phyloP scores from a whole-genome alignment of 768 basidiomycete species.

The Dentipellis fragilis region DNA sequence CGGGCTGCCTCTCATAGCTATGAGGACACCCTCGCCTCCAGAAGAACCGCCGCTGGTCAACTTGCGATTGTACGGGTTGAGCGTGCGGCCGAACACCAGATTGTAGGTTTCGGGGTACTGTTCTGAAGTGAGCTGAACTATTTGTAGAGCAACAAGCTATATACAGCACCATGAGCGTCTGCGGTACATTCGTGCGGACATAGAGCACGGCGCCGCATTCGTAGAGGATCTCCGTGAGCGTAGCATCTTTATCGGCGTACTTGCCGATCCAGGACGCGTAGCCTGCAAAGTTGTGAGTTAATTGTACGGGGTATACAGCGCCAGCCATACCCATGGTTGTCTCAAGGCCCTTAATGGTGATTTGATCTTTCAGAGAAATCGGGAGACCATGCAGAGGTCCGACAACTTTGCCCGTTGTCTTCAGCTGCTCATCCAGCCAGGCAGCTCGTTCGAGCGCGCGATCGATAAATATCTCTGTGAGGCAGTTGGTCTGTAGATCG shows the following conservation, averaged over 20 bases:
- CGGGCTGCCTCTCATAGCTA: conserved; percentile 41
- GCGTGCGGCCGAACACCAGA: conserved; percentile 67
- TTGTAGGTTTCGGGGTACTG: conserved; percentile 78
- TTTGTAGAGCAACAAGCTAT: background rate
- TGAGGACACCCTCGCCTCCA: conserved; percentile 77
- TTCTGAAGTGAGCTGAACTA: background rate
- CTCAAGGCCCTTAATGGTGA: conserved; percentile 51
- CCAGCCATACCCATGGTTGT: conserved; percentile 41
- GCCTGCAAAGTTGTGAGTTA: conserved; percentile 20
- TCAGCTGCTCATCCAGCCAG: conserved; percentile 31
- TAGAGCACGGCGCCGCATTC: conserved; percentile 51
- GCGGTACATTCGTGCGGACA: conserved; percentile 46
- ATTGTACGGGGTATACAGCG: background rate
- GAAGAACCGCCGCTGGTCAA: conserved; percentile 74
- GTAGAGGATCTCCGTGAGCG: conserved; percentile 42
- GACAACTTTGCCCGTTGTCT: conserved; percentile 27
- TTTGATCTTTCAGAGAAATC: conserved; percentile 37
- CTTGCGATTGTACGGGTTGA: conserved; percentile 63
- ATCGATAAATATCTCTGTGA: conserved; percentile 41
- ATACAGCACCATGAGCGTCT: conserved; percentile 37
- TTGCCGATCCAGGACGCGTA: conserved; percentile 47
- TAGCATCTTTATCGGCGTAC: conserved; percentile 34
- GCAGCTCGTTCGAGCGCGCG: conserved; percentile 30
- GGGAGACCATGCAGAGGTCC: conserved; percentile 39
- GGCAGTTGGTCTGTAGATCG: conserved; percentile 31